Conservation (phyloP, 2,329 filamentous ascomycete species). For the Dactylella cylindrospora region DNA sequence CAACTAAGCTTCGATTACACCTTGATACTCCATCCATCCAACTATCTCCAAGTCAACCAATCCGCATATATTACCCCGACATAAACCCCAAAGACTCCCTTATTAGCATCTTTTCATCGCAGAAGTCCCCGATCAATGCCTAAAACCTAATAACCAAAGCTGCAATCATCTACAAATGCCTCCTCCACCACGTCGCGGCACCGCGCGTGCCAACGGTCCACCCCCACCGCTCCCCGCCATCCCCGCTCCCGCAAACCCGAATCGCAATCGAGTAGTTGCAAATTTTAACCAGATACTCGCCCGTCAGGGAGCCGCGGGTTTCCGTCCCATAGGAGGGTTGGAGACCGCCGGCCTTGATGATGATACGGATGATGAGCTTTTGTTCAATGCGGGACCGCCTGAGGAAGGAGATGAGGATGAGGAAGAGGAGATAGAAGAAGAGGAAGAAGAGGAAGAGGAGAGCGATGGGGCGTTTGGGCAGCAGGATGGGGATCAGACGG, state of each 20-base stretch:
- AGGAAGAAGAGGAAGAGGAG: constrained; percentile 24
- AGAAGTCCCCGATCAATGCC: too few species aligned
- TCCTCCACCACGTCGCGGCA: constrained; percentile 13
- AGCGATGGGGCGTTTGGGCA: constrained; percentile 28
- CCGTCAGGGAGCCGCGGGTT: constrained; percentile 29
- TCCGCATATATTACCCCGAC: too few species aligned
- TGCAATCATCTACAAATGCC: too few species aligned
- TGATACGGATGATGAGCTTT: constrained; percentile 20
- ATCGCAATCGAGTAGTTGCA: constrained; percentile 29
- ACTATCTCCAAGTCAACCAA: too few species aligned
- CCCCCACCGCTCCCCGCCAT: not conserved
- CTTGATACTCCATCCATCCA: too few species aligned
- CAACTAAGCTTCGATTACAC: too few species aligned
- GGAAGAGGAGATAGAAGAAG: constrained; percentile 12
- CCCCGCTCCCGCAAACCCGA: constrained; percentile 1
- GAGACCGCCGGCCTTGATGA: constrained; percentile 15
- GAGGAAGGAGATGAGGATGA: constrained; percentile 7
- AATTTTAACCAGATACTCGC: constrained; percentile 37
- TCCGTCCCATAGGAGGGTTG: constrained; percentile 38
- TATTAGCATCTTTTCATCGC: too few species aligned
- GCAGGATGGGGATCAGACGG: constrained; percentile 31
- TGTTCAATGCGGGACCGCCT: constrained; percentile 2
- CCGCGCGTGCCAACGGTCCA: constrained; percentile 5
- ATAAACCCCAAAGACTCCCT: too few species aligned
- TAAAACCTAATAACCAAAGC: too few species aligned